phyloP scores from a whole-genome alignment of 2,329 filamentous ascomycete genomes.

The Fusarium sp. region DNA sequence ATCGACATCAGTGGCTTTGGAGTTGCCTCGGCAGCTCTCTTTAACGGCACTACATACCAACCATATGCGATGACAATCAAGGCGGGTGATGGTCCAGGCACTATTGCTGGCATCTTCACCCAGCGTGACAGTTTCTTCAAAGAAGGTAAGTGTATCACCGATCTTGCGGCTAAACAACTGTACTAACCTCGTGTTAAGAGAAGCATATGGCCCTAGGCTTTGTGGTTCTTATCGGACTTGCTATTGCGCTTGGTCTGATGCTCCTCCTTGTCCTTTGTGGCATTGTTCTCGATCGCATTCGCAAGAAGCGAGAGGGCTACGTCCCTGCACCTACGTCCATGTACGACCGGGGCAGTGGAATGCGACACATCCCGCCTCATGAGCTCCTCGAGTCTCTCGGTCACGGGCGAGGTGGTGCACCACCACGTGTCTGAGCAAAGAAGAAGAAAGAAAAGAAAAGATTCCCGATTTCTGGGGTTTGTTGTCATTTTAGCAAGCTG shows the following conservation, averaged over 20 bases:
- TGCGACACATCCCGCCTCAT: conserved; percentile 69
- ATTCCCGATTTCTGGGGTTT: conserved; percentile 19
- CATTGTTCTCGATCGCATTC: conserved; percentile 77
- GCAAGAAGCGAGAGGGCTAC: conserved; percentile 83
- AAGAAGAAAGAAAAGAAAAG: neutral
- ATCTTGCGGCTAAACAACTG: neutral
- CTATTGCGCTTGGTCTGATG: conserved; percentile 79
- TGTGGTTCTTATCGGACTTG: conserved; percentile 83
- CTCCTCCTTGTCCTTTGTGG: conserved; percentile 81
- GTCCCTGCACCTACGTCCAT: conserved; percentile 77
- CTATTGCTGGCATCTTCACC: conserved; percentile 84
- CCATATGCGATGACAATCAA: conserved; percentile 85
- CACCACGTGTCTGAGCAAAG: conserved; percentile 60
- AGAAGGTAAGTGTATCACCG: conserved; percentile 63
- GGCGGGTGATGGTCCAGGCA: conserved; percentile 72
- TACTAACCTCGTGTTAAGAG: conserved; percentile 44
- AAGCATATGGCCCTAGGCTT: conserved; percentile 76
- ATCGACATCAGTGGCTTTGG: conserved; percentile 81
- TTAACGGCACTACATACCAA: conserved; percentile 80
- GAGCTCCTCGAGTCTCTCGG: conserved; percentile 67
- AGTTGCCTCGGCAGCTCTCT: conserved; percentile 85
- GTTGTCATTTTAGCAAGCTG: conserved; percentile 44
- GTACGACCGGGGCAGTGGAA: conserved; percentile 68
- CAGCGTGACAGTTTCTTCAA: conserved; percentile 83
- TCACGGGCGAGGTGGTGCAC: conserved; percentile 59